A percentile compares a stretch with the other conserved stretches of the same genome.
These are phyloP conservation scores for Citropsis articulata DNA, from an alignment of 345 rosid genomes.

Conservation along the genomic window DNA sequence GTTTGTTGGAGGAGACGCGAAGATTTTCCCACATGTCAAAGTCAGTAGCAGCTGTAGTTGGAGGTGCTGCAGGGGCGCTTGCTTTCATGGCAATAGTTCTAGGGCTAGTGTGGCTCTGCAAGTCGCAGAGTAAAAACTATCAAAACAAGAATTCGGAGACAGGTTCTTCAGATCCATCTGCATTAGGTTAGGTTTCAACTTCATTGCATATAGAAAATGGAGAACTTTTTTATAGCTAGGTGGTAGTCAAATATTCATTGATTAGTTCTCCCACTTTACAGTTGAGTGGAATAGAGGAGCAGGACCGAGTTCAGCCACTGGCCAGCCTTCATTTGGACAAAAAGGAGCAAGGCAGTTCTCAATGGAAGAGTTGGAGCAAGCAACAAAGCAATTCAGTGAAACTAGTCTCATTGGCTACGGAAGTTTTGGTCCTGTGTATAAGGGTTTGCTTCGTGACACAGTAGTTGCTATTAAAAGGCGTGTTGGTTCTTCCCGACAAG, in stretches of 20 bases:
- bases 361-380: constrained; percentile 53
- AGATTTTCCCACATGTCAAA: constrained; percentile 30
- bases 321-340: constrained; percentile 21
- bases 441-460: constrained; percentile 46
- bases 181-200: constrained; percentile 30
- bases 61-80: constrained; percentile 45
- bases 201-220: constrained; percentile 1
- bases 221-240: not conserved
- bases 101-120: constrained; percentile 42
- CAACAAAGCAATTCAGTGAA: constrained; percentile 51
- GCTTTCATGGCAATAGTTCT: constrained; percentile 26
- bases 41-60: constrained; percentile 31
- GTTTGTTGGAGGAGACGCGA: constrained; percentile 18
- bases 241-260: not conserved
- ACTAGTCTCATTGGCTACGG: constrained; percentile 51
- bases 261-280: constrained; percentile 14
- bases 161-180: constrained; percentile 60
- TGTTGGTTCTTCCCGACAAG: constrained; percentile 31
- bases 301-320: constrained; percentile 32
- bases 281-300: constrained; percentile 44
- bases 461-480: constrained; percentile 56
- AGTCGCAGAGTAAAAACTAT: constrained; percentile 25
- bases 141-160: constrained; percentile 46
- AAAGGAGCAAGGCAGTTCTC: constrained; percentile 42
- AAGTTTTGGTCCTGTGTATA: constrained; percentile 50